Evolutionary conservation across 306 rosid species (phyloP), one percentile per base, ranked within the genome.

Genomic region (Glycine latifolia): DNA sequence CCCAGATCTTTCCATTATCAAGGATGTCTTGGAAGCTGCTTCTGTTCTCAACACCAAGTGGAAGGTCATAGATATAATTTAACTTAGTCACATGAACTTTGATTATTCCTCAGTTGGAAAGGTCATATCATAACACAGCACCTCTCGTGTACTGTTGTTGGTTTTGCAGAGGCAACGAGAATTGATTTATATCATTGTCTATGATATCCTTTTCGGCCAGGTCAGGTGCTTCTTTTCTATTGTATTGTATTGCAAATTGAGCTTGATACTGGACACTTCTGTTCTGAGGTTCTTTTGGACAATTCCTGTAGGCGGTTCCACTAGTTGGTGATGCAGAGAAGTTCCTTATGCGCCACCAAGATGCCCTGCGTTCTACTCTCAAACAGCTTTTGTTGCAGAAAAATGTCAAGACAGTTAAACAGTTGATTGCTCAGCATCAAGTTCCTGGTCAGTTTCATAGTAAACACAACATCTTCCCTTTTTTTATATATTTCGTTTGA

Each of bases 161-260:
- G 10, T 78, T 80, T 76, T 58, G 50, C 86, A 95, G 98, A 91
- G 86, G 83, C 99, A 89, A 73, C 86, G 74, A 70, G 98, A 93
- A 74, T 86, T 95, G 87, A 63, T 95, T 41, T 91, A 90, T 85
- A 82, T 95, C 13, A 87, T 91, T 80, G 77, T 84, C 70, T 95
- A 93, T 75, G 99, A 95, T 80, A 91, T 95, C 72, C 98, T 95
- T 80, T 91, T 95, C 33, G 97, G 98, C 39, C 89, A 95, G 94
- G 99, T 92, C 13, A 71, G 58, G 8, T 39, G 4, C 4, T 37
- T 1, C 31, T 33, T 62, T 74, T 26, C 31, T 2, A 26, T 71
- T 50, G 26, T 35, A 4, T 35, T 35, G 31, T 26, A 26, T 26
- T 26, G 1, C 31, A 26, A 26, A 26, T 26, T 26, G 31, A 26